Base-by-base conservation (phyloP, 2,329 filamentous ascomycete species). In the Ophiostoma fasciatum region DNA sequence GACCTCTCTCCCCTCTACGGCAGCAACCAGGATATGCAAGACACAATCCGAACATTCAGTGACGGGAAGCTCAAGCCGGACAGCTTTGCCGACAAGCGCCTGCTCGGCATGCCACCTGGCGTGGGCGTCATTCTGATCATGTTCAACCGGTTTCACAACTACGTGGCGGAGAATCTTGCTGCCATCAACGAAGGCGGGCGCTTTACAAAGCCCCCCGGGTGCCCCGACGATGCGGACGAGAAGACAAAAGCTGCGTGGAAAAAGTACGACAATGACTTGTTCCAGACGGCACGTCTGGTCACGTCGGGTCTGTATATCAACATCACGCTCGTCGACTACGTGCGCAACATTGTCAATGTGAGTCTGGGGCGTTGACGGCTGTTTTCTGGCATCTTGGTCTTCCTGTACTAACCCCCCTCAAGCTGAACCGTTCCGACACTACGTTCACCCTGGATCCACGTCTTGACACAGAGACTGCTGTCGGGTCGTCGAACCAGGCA, bases 141-240 rank as follows among this genome's bases (percentile, higher is more conserved):
- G 79, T 78, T 84, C 58, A 79, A 78, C 48, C 70, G 76, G 18
- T 92, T 92, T 58, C 88, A 94, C 58, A 94, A 96, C 57, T 69
- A 90, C 45, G 73, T 85, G 0, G 85, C 82, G 2, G 70, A 75
- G 36, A 79, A 88, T 42, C 62, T 94, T 14, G 81, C 81, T 0
- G 60, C 68, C n/a, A 88, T 94, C 56, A 94, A 94, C 48, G 87
- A 94, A 48, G 72, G 74, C 30, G 76, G 74, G 13, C 71, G 82
- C 17, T 94, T 94, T 56, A 71, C 66, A 1, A 76, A 74, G 41
- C 82, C 83, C 0, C 49, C 60, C 0, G 55, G 61, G 5, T 28
- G 23, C 14, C 32, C 50, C 0, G 44, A 57, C 1, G 58, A 72
- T 0, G 48, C 59, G 0, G 63, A 62, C 2, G 71, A 78, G 28